Evolutionary conservation across 2,329 filamentous ascomycete genomes (phyloP), one percentile per base, ranked within the genome.

Genomic region (Juglanconis juglandina): DNA sequence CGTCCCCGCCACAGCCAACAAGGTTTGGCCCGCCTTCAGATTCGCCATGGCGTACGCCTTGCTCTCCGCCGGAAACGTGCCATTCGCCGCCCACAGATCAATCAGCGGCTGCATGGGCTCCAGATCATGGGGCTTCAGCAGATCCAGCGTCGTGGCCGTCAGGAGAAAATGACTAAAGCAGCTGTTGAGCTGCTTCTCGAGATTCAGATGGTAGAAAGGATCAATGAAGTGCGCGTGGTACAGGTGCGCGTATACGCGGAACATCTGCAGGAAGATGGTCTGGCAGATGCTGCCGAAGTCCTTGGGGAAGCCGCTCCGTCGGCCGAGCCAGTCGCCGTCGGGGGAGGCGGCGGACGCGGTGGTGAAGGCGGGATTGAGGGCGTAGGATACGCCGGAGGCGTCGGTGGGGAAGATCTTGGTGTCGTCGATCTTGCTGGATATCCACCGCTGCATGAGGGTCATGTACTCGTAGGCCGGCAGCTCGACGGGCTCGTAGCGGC

Each of bases 191-290:
- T 88, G 86, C 68, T 88, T 85, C 70, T 85, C 82, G 33, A 85
- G 75, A 74, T 86, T 88, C 64, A 90, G 81, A 69, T 90, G 86
- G 75, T 87, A 89, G 74, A 89, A 89, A 7, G 87, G 87, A 61
- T 88, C 86, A 65, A 85, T 75, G 74, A 87, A 96, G 75, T 96
- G 91, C 62, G 90, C 88, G 79, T 92, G 93, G 78, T 96, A 96
- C 63, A 96, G 85, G 75, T 96, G 91, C 50, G 91, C 89, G 70
- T 96, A 96, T 67, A 94, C 91, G 60, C 91, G 87, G 79, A 96
- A 94, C 86, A 96, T 95, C 75, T 94, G 91, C 69, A 90, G 87
- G 77, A 94, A 90, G 67, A 93, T 92, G 49, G 86, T 85, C 76
- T 91, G 90, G 78, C 91, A 91, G 69, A 93, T 90, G 64, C 85